Conservation (phyloP, 164 flowering plant species). For the Liriodendron chinense region DNA sequence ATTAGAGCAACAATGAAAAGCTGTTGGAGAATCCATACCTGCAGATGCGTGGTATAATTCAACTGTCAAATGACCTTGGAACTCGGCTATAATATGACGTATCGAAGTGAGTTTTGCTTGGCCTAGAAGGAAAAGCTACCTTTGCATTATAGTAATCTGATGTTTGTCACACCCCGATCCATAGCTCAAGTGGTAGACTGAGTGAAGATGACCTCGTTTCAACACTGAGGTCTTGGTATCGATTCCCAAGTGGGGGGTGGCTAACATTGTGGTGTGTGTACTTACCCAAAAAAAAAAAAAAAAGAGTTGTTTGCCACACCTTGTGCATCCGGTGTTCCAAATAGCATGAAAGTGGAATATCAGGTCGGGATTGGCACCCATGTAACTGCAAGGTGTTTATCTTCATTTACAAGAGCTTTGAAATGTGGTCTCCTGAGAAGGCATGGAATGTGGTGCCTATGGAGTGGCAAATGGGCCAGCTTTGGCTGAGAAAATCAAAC, state of each 20-base stretch:
- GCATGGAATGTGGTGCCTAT: too few species aligned
- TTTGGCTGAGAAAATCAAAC: too few species aligned
- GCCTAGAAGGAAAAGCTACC: not conserved
- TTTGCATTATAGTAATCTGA: not conserved
- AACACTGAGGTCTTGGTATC: too few species aligned
- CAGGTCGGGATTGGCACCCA: not conserved
- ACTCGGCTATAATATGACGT: constrained; percentile 24
- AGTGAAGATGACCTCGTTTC: too few species aligned
- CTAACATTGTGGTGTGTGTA: too few species aligned
- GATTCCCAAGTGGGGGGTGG: too few species aligned
- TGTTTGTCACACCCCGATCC: not conserved
- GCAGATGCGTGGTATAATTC: constrained; percentile 96
- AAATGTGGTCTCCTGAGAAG: too few species aligned
- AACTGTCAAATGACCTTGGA: constrained; percentile 73
- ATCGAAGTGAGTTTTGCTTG: constrained; percentile 6
- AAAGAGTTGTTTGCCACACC: not conserved
- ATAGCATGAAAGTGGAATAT: not conserved
- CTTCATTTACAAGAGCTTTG: too few species aligned
- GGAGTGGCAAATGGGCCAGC: too few species aligned
- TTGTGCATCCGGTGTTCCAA: constrained; percentile 15
- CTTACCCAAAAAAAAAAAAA: too few species aligned
- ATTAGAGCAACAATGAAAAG: constrained; percentile 97
- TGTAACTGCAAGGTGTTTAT: too few species aligned
- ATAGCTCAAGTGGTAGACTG: too few species aligned
- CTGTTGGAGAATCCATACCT: constrained; percentile 96